Evolutionary conservation across 2,329 filamentous ascomycete genomes (phyloP), one percentile per base, ranked within the genome.

Genomic region (Grosmannia huntii): DNA sequence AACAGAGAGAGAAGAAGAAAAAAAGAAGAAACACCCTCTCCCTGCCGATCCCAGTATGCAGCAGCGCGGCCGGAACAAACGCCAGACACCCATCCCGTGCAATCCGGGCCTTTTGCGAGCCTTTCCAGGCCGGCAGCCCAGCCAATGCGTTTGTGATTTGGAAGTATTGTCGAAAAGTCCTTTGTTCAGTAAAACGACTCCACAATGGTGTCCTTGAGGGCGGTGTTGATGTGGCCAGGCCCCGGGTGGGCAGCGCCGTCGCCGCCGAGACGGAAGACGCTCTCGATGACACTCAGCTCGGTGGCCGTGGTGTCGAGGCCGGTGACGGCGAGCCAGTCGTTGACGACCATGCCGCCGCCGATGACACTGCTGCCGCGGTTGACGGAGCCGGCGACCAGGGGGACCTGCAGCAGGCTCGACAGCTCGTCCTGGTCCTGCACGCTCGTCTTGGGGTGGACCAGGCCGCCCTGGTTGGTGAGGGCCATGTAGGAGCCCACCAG

Each of bases 391-490:
- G 94, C 94, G 1, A 99, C 94, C 6, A 99, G 84, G 16, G 94
- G 94, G 44, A 99, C 92, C 75, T 97, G 92, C 62, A 99, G 80
- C 73, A 99, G 76, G 68, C 86, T 91, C 63, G 87, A 91, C 64
- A 99, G 82, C 77, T 99, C 94, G 71, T 99, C 94, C 79, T 99
- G 94, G 73, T 99, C 94, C 74, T 96, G 90, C 69, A 97, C 94
- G 64, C 83, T 87, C 48, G 94, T 97, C 80, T 96, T 96, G 66
- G 94, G 92, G 72, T 99, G 94, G 54, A 99, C 94, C 66, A 99
- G 87, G 14, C 94, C 94, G 64, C 94, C 94, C 73, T 92, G 89
- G 78, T 99, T 99, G 67, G 87, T 92, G 62, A 99, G 80, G 58
- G 88, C 83, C 91, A 97, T 97, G 79, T 99, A 99, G 55, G 86